These are phyloP conservation scores for Teunomyces pallodes DNA, from an alignment of 805 yeast species.

Conservation along the genomic window DNA sequence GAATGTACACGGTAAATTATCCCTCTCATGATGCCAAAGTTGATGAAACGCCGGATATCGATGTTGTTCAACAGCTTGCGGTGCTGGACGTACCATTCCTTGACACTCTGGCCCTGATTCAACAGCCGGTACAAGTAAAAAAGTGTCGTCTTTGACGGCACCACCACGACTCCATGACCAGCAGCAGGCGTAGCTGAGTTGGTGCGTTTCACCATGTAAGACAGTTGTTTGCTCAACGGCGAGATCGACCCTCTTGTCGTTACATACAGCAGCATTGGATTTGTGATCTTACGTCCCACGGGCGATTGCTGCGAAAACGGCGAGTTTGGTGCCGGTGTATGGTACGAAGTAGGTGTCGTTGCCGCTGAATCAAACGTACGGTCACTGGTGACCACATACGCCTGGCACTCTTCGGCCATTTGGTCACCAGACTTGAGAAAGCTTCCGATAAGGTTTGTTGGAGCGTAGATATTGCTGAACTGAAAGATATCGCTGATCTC, in stretches of 20 bases:
- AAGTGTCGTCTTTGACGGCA: constrained; percentile 64
- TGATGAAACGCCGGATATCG: constrained; percentile 79
- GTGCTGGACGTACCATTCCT: constrained; percentile 79
- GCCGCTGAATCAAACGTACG: constrained; percentile 4
- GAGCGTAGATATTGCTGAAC: constrained; percentile 83
- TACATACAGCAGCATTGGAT: constrained; percentile 6
- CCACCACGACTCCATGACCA: constrained; percentile 12
- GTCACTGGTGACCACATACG: constrained; percentile 58
- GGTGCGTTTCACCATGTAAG: constrained; percentile 6
- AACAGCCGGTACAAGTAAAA: constrained; percentile 75
- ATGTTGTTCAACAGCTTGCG: constrained; percentile 55
- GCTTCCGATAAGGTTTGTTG: constrained; percentile 71
- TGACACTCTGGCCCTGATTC: constrained; percentile 72
- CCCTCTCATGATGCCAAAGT: constrained; percentile 83
- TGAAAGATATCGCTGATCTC: constrained; percentile 84
- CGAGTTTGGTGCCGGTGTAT: constrained; percentile 5
- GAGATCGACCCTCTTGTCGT: constrained; percentile 8
- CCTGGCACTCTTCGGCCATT: constrained; percentile 81
- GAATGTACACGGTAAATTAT: constrained; percentile 77
- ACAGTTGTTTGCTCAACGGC: constrained; percentile 7
- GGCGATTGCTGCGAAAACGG: constrained; percentile 5
- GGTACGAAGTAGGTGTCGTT: constrained; percentile 6
- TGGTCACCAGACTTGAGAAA: constrained; percentile 56
- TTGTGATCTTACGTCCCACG: neutral
- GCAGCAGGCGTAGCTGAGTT: constrained; percentile 1